Evolutionary conservation across 2,329 filamentous ascomycete genomes (phyloP).

Genomic region (Penicillium italicum): DNA sequence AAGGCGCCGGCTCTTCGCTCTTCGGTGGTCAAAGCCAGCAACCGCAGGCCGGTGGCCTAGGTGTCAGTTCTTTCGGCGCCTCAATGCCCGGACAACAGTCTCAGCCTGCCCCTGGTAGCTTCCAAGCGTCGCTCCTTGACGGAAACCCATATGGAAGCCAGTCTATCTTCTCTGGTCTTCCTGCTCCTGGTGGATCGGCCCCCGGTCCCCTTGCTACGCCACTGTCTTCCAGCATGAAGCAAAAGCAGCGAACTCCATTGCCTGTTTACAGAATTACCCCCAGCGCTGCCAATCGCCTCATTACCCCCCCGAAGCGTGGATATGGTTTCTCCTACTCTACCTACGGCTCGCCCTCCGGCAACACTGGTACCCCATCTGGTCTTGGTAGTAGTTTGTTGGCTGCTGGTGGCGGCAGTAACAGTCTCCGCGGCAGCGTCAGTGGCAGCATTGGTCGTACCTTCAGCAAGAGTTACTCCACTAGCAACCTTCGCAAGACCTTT

Average conservation of each 20-base stretch:
- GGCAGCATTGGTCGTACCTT: slow-evolving; percentile 67
- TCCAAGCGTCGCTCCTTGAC: slow-evolving; percentile 77
- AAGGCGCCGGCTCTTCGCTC: slow-evolving; percentile 50
- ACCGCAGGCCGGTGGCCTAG: slow-evolving; percentile 31
- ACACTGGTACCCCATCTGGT: slow-evolving; percentile 64
- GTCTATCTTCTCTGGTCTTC: slow-evolving; percentile 74
- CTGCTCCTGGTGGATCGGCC: slow-evolving; percentile 60
- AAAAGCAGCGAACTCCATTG: slow-evolving; percentile 73
- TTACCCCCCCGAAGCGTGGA: slow-evolving; percentile 79
- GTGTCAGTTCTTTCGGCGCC: slow-evolving; percentile 52
- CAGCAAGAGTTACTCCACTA: slow-evolving; percentile 84
- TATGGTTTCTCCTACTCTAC: slow-evolving; percentile 93
- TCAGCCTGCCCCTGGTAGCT: slow-evolving; percentile 42
- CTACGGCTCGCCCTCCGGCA: slow-evolving; percentile 75
- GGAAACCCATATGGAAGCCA: slow-evolving; percentile 86
- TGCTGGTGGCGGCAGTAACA: slow-evolving; percentile 34
- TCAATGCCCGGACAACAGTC: slow-evolving; percentile 49
- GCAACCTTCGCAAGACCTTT: slow-evolving; percentile 77
- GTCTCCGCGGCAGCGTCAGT: slow-evolving; percentile 37
- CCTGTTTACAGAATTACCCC: slow-evolving; percentile 87
- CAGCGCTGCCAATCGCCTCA: slow-evolving; percentile 70
- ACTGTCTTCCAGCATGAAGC: slow-evolving; percentile 69
- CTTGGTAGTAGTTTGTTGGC: slow-evolving; percentile 60
- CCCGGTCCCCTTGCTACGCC: slow-evolving; percentile 91
- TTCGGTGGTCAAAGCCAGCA: slow-evolving; percentile 48